Base-by-base conservation (phyloP, 2,329 filamentous ascomycete genomes). In the Aureobasidium subglaciale region DNA sequence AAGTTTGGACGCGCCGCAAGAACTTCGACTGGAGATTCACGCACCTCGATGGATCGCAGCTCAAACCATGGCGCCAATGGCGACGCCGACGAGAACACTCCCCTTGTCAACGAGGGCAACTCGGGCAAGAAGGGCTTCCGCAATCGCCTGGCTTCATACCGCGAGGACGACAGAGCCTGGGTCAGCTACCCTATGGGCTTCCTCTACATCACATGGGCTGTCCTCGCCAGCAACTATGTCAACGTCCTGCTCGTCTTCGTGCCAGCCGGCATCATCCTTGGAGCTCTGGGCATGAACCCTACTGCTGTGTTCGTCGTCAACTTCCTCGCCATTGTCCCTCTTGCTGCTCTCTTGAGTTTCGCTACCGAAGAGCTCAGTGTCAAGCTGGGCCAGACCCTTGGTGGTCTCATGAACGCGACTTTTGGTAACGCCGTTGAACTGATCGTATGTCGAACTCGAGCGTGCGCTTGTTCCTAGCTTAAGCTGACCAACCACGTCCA, bases 341-440 rank as follows among this genome's bases (percentile, higher is more conserved):
- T 96, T 41, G 92, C 92, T 2, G 88, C 86, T 15, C 85, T 96
- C 75, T 77, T 97, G 24, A 86, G 87, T 63, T 95, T 87, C 65
- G 88, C 89, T 0, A 96, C 92, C 0, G 92, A 97, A 69, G 90
- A 96, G 69, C 86, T 96, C 62, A 88, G 91, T 3, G 73, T 91
- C 52, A 80, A 85, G 57, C 72, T 75, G 55, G 90, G 91, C 45
- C 91, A 96, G 69, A 91, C 88, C 0, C 74, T 96, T 2, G 92
- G 92, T 59, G 92, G 91, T 56, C 75, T 97, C 37, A 78, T 96
- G 58, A 96, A 96, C 65, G 91, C 91, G 6, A 88, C 87, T 1
- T 96, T 96, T 68, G 92, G 90, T 75, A 85, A 79, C 63, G 78
- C 71, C 5, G 62, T 62, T 43, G 63, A 63, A 56, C 58, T 68